Conservation (phyloP, 805 yeast species). For the Lachancea fermentati region DNA sequence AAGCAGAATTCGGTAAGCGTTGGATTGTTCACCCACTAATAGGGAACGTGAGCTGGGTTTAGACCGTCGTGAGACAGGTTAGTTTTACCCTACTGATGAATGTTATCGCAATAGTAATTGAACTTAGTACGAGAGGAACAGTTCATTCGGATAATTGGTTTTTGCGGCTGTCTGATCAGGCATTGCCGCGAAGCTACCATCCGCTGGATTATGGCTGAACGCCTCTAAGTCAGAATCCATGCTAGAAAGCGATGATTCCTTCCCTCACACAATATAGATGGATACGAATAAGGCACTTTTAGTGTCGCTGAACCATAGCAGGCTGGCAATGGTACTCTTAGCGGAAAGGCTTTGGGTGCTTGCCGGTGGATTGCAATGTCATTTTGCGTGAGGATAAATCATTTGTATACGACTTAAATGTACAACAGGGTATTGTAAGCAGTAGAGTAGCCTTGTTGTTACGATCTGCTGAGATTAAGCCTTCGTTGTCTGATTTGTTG, state of each 20-base stretch:
- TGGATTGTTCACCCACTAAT: constrained; percentile 44
- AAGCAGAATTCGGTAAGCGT: constrained; percentile 44
- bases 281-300: constrained; percentile 38
- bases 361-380: constrained; percentile 41
- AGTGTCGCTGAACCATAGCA: constrained; percentile 40
- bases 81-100: constrained; percentile 41
- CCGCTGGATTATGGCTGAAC: constrained; percentile 46
- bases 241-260: constrained; percentile 43
- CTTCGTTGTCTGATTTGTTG: constrained; percentile 36
- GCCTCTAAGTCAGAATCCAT: constrained; percentile 49
- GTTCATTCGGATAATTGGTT: constrained; percentile 44
- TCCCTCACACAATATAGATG: constrained; percentile 39
- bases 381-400: constrained; percentile 43
- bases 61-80: constrained; percentile 44
- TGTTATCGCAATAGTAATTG: constrained; percentile 38
- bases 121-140: constrained; percentile 44
- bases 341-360: constrained; percentile 38
- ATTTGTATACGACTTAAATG: constrained; percentile 43
- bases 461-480: constrained; percentile 48
- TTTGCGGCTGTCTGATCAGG: constrained; percentile 44
- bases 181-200: constrained; percentile 46
- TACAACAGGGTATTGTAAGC: constrained; percentile 44
- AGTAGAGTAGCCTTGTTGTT: constrained; percentile 51
- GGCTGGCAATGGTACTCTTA: constrained; percentile 35
- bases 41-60: constrained; percentile 42